Evolutionary conservation across 192 early-diverging fungal genomes (phyloP).

Genomic region (Oehlia diaphana): DNA sequence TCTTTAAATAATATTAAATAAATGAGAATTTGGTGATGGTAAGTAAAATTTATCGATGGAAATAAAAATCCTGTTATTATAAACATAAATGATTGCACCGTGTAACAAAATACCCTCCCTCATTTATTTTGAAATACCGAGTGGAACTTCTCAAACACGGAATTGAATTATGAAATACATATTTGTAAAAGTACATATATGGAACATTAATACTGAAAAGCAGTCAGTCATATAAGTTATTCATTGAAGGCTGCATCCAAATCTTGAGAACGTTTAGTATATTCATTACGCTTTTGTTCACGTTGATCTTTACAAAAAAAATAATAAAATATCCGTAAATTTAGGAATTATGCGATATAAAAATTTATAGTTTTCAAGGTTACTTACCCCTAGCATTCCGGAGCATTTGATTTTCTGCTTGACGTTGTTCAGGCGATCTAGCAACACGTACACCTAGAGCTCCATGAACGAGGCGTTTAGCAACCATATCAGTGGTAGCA

Average conservation of each 20-base stretch:
- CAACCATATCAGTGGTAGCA: constrained; percentile 69
- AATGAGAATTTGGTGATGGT: background rate
- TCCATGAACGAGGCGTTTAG: constrained; percentile 69
- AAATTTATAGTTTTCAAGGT: background rate
- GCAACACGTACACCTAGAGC: constrained; percentile 65
- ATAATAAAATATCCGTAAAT: background rate
- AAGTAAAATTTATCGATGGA: background rate
- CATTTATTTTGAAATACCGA: background rate
- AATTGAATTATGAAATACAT: background rate
- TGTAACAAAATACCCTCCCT: background rate
- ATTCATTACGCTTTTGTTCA: constrained; percentile 27
- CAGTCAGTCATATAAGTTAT: background rate
- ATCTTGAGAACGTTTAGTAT: constrained; percentile 23
- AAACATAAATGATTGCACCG: background rate
- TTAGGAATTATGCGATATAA: no score
- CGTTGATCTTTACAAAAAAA: constrained; percentile 9
- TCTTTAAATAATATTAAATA: background rate
- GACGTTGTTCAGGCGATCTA: constrained; percentile 48
- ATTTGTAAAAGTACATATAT: background rate
- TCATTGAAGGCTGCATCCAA: constrained; percentile 30
- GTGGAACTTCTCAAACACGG: background rate
- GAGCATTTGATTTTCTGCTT: constrained; percentile 24
- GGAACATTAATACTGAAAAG: background rate
- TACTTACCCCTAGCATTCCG: constrained; percentile 21
- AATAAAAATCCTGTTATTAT: background rate